Evolutionary conservation across 345 rosid genomes (phyloP), one percentile per base, ranked within the genome.

Genomic region (Moringa oleifera): DNA sequence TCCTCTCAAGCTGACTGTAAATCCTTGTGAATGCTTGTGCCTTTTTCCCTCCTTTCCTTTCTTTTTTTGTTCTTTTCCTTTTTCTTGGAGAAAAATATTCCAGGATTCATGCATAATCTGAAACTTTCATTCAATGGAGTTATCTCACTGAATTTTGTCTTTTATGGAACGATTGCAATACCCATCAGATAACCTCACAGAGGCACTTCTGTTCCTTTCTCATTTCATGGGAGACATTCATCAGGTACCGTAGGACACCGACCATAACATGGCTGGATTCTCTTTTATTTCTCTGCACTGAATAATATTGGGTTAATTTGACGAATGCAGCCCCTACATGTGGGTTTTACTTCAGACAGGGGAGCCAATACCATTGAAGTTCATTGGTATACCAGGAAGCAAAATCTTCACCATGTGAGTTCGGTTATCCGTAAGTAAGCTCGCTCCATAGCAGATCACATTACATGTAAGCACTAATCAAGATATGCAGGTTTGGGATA

Each of bases 291-390:
- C 8, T 8, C 33, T 28, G 33, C n/a, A n/a, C n/a, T n/a, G n/a
- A n/a, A n/a, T n/a, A n/a, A 28, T 28, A 8, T 28, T 28, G 8
- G n/a, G n/a, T 28, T 28, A 28, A 28, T 5, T 62, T 59, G 31
- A 24, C 15, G 47, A 54, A 57, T 73, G 64, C 74, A 93, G 97
- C 97, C 97, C 97, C 72, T 90, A 28, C 98, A 90, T 74, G 93
- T 83, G 50, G 79, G 88, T 7, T 86, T 83, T 74, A 79, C 93
- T 51, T 66, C 83, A 12, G 98, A 92, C 68, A 85, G 51, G 54
- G 98, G 98, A 61, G 98, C 83, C 57, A 92, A 87, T 66, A 81
- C 88, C 46, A 92, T 90, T 37, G 80, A 87, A 54, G 88, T 93
- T 52, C 94, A 77, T 58, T 93, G 98, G 96, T 93, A 86, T 69